Base-by-base conservation (phyloP, 1,284 basidiomycete species). In the Ceratobasidium theobromae region DNA sequence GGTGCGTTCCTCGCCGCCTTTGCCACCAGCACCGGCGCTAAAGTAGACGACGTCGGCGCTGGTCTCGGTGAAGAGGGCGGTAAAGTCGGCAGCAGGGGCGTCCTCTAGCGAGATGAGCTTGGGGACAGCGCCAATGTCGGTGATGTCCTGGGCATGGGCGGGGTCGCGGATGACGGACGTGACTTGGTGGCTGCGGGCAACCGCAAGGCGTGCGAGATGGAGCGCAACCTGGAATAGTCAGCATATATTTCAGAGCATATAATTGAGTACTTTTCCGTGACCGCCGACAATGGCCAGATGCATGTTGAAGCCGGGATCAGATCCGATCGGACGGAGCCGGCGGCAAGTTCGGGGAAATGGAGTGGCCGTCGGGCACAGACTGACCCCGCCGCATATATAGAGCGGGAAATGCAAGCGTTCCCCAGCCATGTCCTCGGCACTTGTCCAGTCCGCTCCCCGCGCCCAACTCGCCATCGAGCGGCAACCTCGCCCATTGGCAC, bases 1-100 rank as follows among this genome's bases (percentile, higher is more conserved):
- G 0, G 85, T 88, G 33, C 88, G 76, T 67, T 66, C 53, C 30
- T 69, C 58, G 27, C 66, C 66, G 5, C 86, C 87, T 71, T 86
- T 86, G 0, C 86, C 86, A 0, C 87, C 88, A 0, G 88, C 85
- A 1, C 89, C 89, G 0, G 86, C 86, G 21, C 82, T 77, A 72
- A 87, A 90, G 69, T 88, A 80, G 14, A 91, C 83, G 23, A 84
- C 78, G 67, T 78, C 74, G 4, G 78, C 77, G 51, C 82, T 76
- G n/a, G 78, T 74, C 1, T 78, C 79, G 27, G 77, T 70, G 69
- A 91, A 84, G 1, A 80, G 78, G 0, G 76, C 69, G 1, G 79
- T 78, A 68, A 89, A 80, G 3, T 84, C 80, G 1, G 76, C 67
- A 0, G 80, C 77, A 0, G 82, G 72, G 2, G 81, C 77, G 11